These are phyloP conservation scores for Suaeda aralocaspica DNA, from an alignment of 148 eudicot genomes.

Conservation along the genomic window DNA sequence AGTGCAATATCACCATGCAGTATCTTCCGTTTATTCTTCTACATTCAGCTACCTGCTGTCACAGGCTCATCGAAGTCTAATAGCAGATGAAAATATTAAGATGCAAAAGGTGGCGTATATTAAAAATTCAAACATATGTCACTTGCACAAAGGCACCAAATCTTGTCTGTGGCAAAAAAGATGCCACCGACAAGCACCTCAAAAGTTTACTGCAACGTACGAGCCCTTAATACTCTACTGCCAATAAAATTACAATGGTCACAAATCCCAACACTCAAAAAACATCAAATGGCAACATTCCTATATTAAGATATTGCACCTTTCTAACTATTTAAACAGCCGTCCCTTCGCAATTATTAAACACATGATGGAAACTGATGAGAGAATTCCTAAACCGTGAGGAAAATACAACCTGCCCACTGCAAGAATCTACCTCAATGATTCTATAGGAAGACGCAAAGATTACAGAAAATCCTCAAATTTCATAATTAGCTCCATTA, in stretches of 20 bases:
- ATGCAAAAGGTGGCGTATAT: not conserved
- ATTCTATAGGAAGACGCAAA: slow-evolving; percentile 14
- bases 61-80: too few relatives aligned
- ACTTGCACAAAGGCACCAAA: slow-evolving; percentile 29
- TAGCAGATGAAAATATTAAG: too few relatives aligned
- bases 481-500: slow-evolving; percentile 18
- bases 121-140: slow-evolving; percentile 7
- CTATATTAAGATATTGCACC: slow-evolving; percentile 5
- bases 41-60: too few relatives aligned
- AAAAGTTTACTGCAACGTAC: slow-evolving; percentile 23
- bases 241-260: not conserved
- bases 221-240: slow-evolving; percentile 18
- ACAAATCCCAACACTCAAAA: slow-evolving; percentile 23
- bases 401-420: slow-evolving; percentile 39
- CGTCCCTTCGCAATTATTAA: slow-evolving; percentile 13
- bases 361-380: slow-evolving; percentile 12
- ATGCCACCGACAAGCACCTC: slow-evolving; percentile 4
- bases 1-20: too few relatives aligned
- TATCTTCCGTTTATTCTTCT: too few relatives aligned
- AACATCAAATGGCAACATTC: slow-evolving; percentile 19
- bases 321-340: slow-evolving; percentile 9
- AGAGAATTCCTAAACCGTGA: slow-evolving; percentile 30
- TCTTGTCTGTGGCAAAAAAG: slow-evolving; percentile 10
- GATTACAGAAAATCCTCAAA: slow-evolving; percentile 16
- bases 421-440: slow-evolving; percentile 19